These are phyloP conservation scores for Asterophora lycoperdoides DNA, from an alignment of 768 basidiomycete species.

Conservation along the genomic window DNA sequence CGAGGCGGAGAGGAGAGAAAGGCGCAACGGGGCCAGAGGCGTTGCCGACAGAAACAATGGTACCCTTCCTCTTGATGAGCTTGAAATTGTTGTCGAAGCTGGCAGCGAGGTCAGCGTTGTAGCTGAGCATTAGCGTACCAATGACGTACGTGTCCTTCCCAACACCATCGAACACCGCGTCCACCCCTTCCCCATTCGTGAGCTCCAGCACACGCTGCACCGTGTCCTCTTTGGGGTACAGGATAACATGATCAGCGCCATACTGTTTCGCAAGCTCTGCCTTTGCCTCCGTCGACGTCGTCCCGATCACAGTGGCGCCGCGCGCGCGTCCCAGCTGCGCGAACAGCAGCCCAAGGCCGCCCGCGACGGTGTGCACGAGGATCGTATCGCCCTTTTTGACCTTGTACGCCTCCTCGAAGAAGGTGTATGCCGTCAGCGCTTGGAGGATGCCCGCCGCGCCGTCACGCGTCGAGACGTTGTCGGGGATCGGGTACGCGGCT, in stretches of 20 bases:
- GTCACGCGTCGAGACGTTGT: slow-evolving; percentile 47
- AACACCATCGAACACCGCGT: slow-evolving; percentile 93
- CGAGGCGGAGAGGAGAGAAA: slow-evolving; percentile 68
- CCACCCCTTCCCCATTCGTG: slow-evolving; percentile 76
- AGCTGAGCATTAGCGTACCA: too few relatives aligned
- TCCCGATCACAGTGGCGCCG: slow-evolving; percentile 91
- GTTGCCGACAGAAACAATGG: slow-evolving; percentile 87
- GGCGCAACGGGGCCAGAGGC: slow-evolving; percentile 83
- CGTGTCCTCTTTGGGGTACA: slow-evolving; percentile 73
- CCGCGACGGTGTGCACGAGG: slow-evolving; percentile 88
- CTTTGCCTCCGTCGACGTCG: slow-evolving; percentile 83
- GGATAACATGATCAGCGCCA: slow-evolving; percentile 85
- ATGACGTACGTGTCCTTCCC: slow-evolving; percentile 84
- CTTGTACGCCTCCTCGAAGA: slow-evolving; percentile 81
- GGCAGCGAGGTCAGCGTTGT: not conserved
- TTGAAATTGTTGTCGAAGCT: slow-evolving; percentile 81
- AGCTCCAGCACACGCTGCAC: slow-evolving; percentile 69
- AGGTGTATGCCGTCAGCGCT: slow-evolving; percentile 72
- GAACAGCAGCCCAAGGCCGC: slow-evolving; percentile 74
- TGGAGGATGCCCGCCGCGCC: slow-evolving; percentile 71
- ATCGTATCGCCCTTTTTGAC: slow-evolving; percentile 78
- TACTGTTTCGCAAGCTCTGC: slow-evolving; percentile 70
- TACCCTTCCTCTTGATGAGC: slow-evolving; percentile 81
- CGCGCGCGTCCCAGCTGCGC: slow-evolving; percentile 64
- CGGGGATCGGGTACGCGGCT: slow-evolving; percentile 61